Base-by-base conservation (phyloP, 768 basidiomycete species). In the Termitomyces sp. region DNA sequence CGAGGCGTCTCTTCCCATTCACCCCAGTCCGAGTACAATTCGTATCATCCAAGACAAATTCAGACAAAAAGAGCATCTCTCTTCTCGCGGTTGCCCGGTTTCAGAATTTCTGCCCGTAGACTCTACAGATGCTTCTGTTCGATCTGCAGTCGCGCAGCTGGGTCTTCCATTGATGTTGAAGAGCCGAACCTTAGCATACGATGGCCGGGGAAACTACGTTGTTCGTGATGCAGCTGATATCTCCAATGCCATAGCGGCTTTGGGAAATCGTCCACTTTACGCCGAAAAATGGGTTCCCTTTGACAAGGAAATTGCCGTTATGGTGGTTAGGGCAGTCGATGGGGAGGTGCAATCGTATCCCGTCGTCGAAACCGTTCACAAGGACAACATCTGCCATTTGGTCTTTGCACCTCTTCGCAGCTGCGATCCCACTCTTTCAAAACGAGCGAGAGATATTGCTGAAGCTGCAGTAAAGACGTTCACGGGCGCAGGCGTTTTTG, bases 101-200 rank as follows among this genome's bases (percentile, higher is more conserved):
- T 94, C 69, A 60, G 68, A 79, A 6, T 98, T 86, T 65, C 60
- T 84, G 8, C 65, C 72, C 0, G 83, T 96, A 2, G 84, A 87
- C 4, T 72, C 82, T 0, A 77, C 81, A 0, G 65, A 72, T 0
- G 76, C 81, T 44, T 77, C 85, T 1, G 74, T 92, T 14, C 70
- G 73, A 33, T 74, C 74, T 16, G 89, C 83, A 2, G 80, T 81
- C 0, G 62, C 77, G 12, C 71, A 69, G 30, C 77, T 98, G 6
- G 94, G 96, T 1, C 76, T 94, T 10, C 95, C 96, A 0, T 74
- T 97, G 48, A 97, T 99, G 95, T 82, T 99, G 60, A 98, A 99
- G 75, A 92, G 89, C 58, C 82, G 93, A n/a, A 96, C 92, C 0
- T 75, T 95, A 56, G 97, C 95, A 0, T 99, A 99, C 69, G 96